These are phyloP conservation scores for Ambrosia artemisiifolia DNA, from an alignment of 129 eudicot species.

Conservation along the genomic window DNA sequence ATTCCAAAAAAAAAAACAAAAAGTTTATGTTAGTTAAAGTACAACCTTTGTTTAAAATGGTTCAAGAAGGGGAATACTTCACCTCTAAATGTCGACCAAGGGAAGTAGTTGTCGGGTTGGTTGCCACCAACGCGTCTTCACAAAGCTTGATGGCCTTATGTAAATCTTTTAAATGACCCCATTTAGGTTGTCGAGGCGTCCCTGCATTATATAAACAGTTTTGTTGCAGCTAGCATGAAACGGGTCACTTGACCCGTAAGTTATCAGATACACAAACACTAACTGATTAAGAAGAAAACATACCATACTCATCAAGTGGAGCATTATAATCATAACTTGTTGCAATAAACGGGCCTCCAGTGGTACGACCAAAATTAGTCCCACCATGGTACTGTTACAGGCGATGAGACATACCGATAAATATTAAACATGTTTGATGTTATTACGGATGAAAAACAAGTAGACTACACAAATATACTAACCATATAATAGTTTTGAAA, in stretches of 20 bases:
- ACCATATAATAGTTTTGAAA: slow-evolving; percentile 95
- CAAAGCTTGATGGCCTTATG: slow-evolving; percentile 96
- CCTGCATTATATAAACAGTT: slow-evolving; percentile 37
- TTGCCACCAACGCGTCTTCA: slow-evolving; percentile 78
- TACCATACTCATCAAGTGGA: slow-evolving; percentile 98
- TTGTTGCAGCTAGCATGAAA: too few species aligned
- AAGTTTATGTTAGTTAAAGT: slow-evolving; percentile 16
- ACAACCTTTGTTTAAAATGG: neutral
- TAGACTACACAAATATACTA: slow-evolving; percentile 5
- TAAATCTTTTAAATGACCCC: slow-evolving; percentile 88
- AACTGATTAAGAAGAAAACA: neutral
- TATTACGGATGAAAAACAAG: neutral
- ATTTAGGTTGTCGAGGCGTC: slow-evolving; percentile 79
- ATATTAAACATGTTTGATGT: neutral
- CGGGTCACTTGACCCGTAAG: too few species aligned
- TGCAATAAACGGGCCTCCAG: slow-evolving; percentile 90
- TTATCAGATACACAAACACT: too few species aligned
- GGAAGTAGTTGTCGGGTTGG: slow-evolving; percentile 69
- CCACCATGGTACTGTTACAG: slow-evolving; percentile 89
- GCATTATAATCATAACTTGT: slow-evolving; percentile 96
- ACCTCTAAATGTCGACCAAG: slow-evolving; percentile 85
- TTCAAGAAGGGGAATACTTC: neutral
- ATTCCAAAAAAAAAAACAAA: neutral
- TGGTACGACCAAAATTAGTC: slow-evolving; percentile 79
- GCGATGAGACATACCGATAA: slow-evolving; percentile 8